These are phyloP conservation scores for Lipomyces starkeyi DNA, from an alignment of 805 yeast genomes.

Conservation along the genomic window DNA sequence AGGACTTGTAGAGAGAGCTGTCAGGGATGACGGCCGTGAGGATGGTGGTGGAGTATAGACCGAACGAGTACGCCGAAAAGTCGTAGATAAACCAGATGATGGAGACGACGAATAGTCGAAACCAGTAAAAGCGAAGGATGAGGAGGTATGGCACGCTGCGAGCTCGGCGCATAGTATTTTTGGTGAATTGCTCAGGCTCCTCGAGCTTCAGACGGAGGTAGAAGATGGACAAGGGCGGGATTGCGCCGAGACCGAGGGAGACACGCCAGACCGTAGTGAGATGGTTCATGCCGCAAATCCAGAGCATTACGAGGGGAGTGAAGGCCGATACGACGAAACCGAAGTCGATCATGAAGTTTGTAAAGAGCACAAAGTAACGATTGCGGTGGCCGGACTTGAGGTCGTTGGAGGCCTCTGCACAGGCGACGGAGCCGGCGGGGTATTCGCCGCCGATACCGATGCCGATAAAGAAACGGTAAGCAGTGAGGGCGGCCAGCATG, in stretches of 20 bases:
- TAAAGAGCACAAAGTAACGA: conserved; percentile 87
- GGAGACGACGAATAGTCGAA: conserved; percentile 71
- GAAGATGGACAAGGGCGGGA: conserved; percentile 81
- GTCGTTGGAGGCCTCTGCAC: conserved; percentile 85
- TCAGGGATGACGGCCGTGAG: conserved; percentile 61
- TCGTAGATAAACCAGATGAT: conserved; percentile 92
- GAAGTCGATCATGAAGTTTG: conserved; percentile 82
- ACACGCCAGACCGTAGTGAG: conserved; percentile 90
- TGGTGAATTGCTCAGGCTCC: conserved; percentile 74
- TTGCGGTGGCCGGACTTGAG: conserved; percentile 84
- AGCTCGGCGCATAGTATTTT: conserved; percentile 69
- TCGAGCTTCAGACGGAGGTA: conserved; percentile 75
- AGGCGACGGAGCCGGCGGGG: conserved; percentile 91
- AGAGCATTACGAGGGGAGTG: conserved; percentile 82
- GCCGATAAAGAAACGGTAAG: conserved; percentile 86
- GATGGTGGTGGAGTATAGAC: conserved; percentile 79
- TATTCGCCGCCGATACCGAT: conserved; percentile 94
- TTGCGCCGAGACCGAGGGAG: conserved; percentile 86
- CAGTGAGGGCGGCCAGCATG: conserved; percentile 80
- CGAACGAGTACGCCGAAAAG: conserved; percentile 85
- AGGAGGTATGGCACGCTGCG: conserved; percentile 66
- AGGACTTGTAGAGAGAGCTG: conserved; percentile 68
- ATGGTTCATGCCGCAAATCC: conserved; percentile 77
- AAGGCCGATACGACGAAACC: conserved; percentile 86
- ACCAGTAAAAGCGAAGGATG: conserved; percentile 82